These are phyloP conservation scores for Meyerozyma sp. DNA, from an alignment of 1,139 yeast species.

Conservation along the genomic window DNA sequence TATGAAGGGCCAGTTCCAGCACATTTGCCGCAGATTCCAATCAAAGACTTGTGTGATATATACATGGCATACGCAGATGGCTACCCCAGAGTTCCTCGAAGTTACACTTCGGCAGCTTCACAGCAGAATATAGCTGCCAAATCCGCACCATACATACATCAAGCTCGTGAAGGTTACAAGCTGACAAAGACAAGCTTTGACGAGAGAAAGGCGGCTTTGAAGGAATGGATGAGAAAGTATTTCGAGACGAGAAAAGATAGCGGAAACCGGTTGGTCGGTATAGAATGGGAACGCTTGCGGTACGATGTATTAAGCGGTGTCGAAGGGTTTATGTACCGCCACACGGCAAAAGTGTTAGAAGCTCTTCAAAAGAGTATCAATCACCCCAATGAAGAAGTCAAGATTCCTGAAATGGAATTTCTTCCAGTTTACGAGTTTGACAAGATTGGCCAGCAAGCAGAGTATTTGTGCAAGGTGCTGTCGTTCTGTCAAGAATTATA, in stretches of 20 bases:
- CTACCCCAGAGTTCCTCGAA: neutral
- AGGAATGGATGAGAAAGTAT: slow-evolving; percentile 27
- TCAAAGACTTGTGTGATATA: slow-evolving; percentile 7
- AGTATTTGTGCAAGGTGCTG: slow-evolving; percentile 23
- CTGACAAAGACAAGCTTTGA: slow-evolving; percentile 5
- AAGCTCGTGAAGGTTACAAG: neutral
- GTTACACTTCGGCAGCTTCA: slow-evolving; percentile 1
- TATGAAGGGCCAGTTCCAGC: neutral
- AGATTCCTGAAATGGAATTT: slow-evolving; percentile 17
- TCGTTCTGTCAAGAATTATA: slow-evolving; percentile 24
- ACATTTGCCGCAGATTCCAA: slow-evolving; percentile 15
- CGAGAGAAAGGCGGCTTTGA: slow-evolving; percentile 3
- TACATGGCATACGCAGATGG: neutral
- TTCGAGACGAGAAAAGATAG: slow-evolving; percentile 36
- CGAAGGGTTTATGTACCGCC: slow-evolving; percentile 30
- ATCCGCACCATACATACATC: slow-evolving; percentile 1
- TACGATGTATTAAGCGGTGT: slow-evolving; percentile 35
- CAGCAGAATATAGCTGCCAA: neutral
- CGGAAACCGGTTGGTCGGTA: slow-evolving; percentile 34
- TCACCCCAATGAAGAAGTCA: slow-evolving; percentile 4
- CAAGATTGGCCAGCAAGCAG: slow-evolving; percentile 26
- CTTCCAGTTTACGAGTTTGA: slow-evolving; percentile 35
- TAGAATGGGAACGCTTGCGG: slow-evolving; percentile 45
- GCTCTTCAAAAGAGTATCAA: slow-evolving; percentile 5
- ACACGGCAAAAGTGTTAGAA: slow-evolving; percentile 13